Evolutionary conservation across 306 rosid genomes (phyloP), one percentile per base, ranked within the genome.

Genomic region (Cicer arietinum): DNA sequence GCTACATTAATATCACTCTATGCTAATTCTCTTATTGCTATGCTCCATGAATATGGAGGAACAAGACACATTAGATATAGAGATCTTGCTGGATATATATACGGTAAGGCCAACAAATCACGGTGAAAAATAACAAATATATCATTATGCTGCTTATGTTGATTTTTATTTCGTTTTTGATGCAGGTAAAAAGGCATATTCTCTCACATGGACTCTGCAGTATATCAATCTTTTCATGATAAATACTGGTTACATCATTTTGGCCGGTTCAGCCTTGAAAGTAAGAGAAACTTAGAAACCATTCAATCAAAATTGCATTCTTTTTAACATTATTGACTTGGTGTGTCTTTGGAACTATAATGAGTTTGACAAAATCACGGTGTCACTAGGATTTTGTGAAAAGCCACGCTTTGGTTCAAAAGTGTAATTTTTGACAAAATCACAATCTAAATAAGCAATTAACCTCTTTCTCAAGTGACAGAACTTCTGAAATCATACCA

Each of bases 161-260:
- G 1, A 42, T 78, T 59, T 59, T 77, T 11, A 13, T 67, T 66
- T 50, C 43, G 69, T 81, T 56, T 5, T 61, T 10, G 18, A 82
- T 83, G 80, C 86, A 92, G 99, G 99, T 37, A 90, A 76, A 74
- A 92, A 53, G 70, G 91, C 92, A 9, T 94, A 94, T 83, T 39
- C 73, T 20, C 89, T 90, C 37, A 94, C 99, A 8, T 94, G 99
- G 99, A 84, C 71, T 43, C 65, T 92, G 75, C 99, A 94, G 65
- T 94, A 94, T 83, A 72, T 80, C 83, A 94, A 94, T 85, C 97
- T 94, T 77, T 94, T 94, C 80, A 92, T 94, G 97, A 90, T 94
- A 42, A 94, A 94, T 70, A 93, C 96, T 6, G 99, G 96, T 48
- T 94, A 0, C 62, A 84, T 94, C 82, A 94, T 94, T 84, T 83